phyloP scores from a whole-genome alignment of 1,284 basidiomycete genomes.

The Caloboletus firmus region DNA sequence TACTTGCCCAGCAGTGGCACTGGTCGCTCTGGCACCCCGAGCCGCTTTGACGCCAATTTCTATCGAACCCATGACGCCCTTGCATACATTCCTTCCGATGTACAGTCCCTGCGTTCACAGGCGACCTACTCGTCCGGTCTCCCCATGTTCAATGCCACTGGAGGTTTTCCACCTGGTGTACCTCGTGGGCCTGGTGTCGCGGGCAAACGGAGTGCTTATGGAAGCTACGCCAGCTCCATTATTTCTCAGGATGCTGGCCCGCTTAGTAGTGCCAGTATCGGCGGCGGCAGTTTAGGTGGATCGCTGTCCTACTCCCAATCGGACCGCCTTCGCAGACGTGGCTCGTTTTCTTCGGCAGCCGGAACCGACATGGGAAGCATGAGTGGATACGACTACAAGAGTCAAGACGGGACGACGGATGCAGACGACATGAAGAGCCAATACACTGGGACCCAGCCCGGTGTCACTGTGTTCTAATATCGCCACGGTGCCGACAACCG shows the following conservation, averaged over 20 bases:
- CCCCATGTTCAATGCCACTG: conserved; percentile 75
- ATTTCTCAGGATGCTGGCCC: conserved; percentile 84
- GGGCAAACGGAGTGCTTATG: conserved; percentile 73
- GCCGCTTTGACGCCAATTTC: conserved; percentile 91
- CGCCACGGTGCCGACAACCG: conserved; percentile 7
- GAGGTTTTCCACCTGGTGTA: conserved; percentile 66
- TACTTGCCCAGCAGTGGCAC: conserved; percentile 45
- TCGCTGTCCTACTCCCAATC: conserved; percentile 80
- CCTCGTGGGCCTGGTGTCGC: conserved; percentile 51
- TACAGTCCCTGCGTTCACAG: conserved; percentile 91
- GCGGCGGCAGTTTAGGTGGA: conserved; percentile 43
- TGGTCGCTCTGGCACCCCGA: conserved; percentile 75
- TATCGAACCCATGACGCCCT: conserved; percentile 94
- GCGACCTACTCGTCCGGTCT: conserved; percentile 90
- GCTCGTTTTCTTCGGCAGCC: conserved; percentile 75
- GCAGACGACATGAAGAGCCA: conserved; percentile 83
- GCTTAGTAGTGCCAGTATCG: conserved; percentile 48
- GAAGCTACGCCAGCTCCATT: conserved; percentile 87
- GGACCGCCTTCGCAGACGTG: conserved; percentile 61
- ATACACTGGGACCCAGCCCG: conserved; percentile 78
- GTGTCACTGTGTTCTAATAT: conserved; percentile 75
- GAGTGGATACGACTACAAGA: conserved; percentile 83
- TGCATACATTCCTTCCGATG: conserved; percentile 93
- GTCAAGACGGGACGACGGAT: conserved; percentile 75
- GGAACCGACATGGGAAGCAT: conserved; percentile 75